phyloP scores from a whole-genome alignment of 352 stramenopile genomes.

The Plasmopara halstedii region DNA sequence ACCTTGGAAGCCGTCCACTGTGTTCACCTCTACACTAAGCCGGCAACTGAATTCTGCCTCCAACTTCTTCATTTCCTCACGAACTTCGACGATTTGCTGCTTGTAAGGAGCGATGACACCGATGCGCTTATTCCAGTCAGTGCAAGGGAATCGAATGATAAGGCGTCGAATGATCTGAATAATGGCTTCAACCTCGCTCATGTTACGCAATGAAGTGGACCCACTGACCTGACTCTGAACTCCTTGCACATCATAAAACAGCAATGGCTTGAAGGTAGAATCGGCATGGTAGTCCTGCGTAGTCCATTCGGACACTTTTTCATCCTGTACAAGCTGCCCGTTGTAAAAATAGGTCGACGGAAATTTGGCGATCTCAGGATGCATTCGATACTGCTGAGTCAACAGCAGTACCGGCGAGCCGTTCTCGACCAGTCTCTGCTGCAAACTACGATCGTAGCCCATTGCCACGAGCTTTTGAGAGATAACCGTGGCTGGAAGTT shows the following conservation, averaged over 20 bases:
- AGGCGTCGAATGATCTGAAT: constrained; percentile 88
- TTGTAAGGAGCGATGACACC: constrained; percentile 99
- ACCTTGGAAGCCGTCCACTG: constrained; percentile 97
- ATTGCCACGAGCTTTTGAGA: constrained; percentile 76
- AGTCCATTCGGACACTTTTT: constrained; percentile 73
- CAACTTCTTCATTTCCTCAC: constrained; percentile 58
- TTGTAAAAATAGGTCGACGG: constrained; percentile 93
- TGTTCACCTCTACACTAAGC: constrained; percentile 85
- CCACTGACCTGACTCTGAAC: constrained; percentile 63
- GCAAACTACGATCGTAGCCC: constrained; percentile 92
- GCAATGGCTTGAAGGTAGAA: constrained; percentile 39
- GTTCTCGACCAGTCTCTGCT: constrained; percentile 92
- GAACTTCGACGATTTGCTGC: constrained; percentile 91
- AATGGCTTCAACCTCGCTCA: constrained; percentile 73
- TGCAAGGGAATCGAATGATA: constrained; percentile 61
- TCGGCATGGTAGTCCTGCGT: constrained; percentile 53
- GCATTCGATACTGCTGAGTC: constrained; percentile 97
- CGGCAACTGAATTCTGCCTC: constrained; percentile 36
- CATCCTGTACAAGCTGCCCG: constrained; percentile 81
- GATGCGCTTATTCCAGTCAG: constrained; percentile 88
- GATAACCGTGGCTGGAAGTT: constrained; percentile 97
- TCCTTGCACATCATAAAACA: constrained; percentile 60
- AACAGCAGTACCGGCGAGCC: constrained; percentile 82
- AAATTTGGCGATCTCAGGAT: constrained; percentile 93
- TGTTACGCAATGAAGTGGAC: constrained; percentile 69